Percentiles rank a stretch among this genome's conserved stretches.
Conservation (phyloP, 495 filamentous ascomycete genomes). For the Penicillium waksmanii region DNA sequence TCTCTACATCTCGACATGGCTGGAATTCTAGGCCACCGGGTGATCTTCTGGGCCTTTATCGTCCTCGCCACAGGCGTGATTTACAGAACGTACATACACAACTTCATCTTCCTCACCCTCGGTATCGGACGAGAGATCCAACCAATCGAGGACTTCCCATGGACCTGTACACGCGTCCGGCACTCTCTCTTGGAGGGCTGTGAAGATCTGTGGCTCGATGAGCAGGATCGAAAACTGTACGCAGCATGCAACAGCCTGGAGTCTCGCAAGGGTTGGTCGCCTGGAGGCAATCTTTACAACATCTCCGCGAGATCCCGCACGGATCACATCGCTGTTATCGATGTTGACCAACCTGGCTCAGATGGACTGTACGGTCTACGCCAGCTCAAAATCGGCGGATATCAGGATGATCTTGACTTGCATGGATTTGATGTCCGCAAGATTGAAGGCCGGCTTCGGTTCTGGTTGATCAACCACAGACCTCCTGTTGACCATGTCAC, state of each 20-base stretch:
- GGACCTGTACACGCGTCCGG: slow-evolving; percentile 32
- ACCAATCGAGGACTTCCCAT: slow-evolving; percentile 35
- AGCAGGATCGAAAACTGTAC: slow-evolving; percentile 36
- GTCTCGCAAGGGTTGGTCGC: slow-evolving; percentile 22
- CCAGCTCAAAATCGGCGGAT: slow-evolving; percentile 25
- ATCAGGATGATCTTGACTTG: slow-evolving; percentile 32
- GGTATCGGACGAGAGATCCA: slow-evolving; percentile 32
- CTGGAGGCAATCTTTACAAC: slow-evolving; percentile 19
- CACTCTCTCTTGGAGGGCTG: slow-evolving; percentile 41
- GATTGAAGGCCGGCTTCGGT: slow-evolving; percentile 23
- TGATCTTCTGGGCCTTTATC: no score
- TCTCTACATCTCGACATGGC: no score
- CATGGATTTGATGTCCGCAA: slow-evolving; percentile 34
- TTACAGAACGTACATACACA: slow-evolving; percentile 8
- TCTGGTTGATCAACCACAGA: slow-evolving; percentile 46
- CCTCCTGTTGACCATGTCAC: slow-evolving; percentile 38
- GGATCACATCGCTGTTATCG: slow-evolving; percentile 36
- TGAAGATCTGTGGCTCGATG: slow-evolving; percentile 47
- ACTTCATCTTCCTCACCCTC: slow-evolving; percentile 14
- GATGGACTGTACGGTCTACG: slow-evolving; percentile 30
- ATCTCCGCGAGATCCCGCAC: slow-evolving; percentile 29
- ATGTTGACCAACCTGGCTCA: slow-evolving; percentile 31
- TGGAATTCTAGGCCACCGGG: no score
- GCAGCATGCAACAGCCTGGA: slow-evolving; percentile 30
- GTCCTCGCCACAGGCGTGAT: no score